A percentile compares a stretch with the other conserved stretches of the same genome.
phyloP scores from a whole-genome alignment of 176 grass and related monocot genomes.

The Pontederia crassipes region DNA sequence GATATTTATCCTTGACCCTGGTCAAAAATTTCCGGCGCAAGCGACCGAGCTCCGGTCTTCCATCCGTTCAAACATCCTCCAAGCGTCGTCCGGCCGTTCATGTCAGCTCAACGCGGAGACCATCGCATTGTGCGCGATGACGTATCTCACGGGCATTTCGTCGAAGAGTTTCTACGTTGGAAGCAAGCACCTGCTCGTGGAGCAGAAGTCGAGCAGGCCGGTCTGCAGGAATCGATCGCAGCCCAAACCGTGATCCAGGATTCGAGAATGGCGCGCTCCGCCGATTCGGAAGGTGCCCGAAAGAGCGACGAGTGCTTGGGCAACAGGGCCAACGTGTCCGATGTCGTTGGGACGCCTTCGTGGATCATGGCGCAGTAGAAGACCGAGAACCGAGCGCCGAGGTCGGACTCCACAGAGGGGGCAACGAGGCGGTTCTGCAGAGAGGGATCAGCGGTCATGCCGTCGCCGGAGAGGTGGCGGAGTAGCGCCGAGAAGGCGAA shows the following conservation, averaged over 20 bases:
- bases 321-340: neutral
- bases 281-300: neutral
- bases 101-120: constrained; percentile 7
- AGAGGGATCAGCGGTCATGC: neutral
- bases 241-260: neutral
- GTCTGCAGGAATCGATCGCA: constrained; percentile 6
- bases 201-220: constrained; percentile 1
- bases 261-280: constrained; percentile 2
- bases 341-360: neutral
- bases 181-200: neutral
- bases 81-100: neutral
- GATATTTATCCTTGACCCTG: constrained; percentile 4
- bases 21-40: constrained; percentile 2
- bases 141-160: constrained; percentile 11
- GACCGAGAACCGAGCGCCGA: neutral
- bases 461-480: neutral
- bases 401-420: neutral
- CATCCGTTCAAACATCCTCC: constrained; percentile 11
- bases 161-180: constrained; percentile 2
- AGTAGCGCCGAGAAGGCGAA: constrained; percentile 16
- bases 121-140: constrained; percentile 12
- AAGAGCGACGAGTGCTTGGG: neutral
- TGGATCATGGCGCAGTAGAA: constrained; percentile 4
- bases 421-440: neutral
- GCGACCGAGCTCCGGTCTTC: neutral